phyloP scores from a whole-genome alignment of 2,329 filamentous ascomycete species.

The Diplocarpon mali region DNA sequence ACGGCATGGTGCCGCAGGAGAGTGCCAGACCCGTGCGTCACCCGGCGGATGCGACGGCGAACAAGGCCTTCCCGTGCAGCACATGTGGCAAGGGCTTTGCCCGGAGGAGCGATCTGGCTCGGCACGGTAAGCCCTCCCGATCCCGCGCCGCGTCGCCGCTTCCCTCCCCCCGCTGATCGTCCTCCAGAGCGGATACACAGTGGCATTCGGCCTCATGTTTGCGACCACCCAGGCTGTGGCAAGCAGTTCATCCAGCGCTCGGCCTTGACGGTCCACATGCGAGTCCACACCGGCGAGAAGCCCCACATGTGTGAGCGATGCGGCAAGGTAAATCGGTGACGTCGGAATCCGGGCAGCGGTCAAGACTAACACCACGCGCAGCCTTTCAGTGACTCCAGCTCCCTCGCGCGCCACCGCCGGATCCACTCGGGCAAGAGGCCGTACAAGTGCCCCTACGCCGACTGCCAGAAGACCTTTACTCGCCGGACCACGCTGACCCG shows the following conservation, averaged over 20 bases:
- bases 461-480: constrained; percentile 98
- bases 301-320: constrained; percentile 96
- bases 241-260: constrained; percentile 98
- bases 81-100: constrained; percentile 90
- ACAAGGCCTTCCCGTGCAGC: constrained; percentile 76
- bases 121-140: constrained; percentile 61
- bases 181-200: constrained; percentile 83
- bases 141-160: too few relatives aligned
- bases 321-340: constrained; percentile 64
- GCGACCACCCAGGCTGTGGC: constrained; percentile 77
- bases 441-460: constrained; percentile 94
- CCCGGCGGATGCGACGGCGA: constrained; percentile 18
- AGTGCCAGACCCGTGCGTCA: constrained; percentile 12
- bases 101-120: constrained; percentile 80
- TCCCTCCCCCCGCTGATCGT: constrained; percentile 2
- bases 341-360: constrained; percentile 5
- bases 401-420: constrained; percentile 80
- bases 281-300: constrained; percentile 96
- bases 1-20: constrained; percentile 25
- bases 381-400: constrained; percentile 96
- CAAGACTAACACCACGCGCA: constrained; percentile 31
- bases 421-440: constrained; percentile 94
- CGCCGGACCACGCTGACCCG: constrained; percentile 88
- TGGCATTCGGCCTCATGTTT: constrained; percentile 81
- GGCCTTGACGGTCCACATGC: constrained; percentile 86